These are phyloP conservation scores for Pugionium cornutum DNA, from an alignment of 345 rosid genomes.

Conservation along the genomic window DNA sequence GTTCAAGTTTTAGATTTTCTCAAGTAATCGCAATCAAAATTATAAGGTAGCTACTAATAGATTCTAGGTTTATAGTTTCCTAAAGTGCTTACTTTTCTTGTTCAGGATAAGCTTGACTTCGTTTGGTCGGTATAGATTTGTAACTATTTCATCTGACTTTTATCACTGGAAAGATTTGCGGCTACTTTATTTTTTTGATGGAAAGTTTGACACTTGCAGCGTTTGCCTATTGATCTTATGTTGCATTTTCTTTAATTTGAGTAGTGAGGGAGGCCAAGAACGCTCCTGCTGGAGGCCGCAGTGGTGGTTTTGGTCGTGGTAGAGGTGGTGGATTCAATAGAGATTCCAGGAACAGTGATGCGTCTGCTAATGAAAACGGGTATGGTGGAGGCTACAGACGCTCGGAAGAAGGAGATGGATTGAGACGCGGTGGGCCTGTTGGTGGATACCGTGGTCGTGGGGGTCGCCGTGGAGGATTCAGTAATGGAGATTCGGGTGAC, in stretches of 20 bases:
- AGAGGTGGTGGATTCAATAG: constrained; percentile 57
- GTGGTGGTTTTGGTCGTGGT: constrained; percentile 40
- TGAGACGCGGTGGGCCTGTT: constrained; percentile 53
- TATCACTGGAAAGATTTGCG: no score
- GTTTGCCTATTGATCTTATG: neutral
- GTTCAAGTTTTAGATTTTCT: neutral
- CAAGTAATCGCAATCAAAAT: neutral
- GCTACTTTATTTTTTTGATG: neutral
- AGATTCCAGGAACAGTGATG: constrained; percentile 54
- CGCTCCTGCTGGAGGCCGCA: constrained; percentile 51
- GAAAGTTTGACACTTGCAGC: neutral
- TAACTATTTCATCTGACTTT: no score
- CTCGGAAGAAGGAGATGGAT: constrained; percentile 62
- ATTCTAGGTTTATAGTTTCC: no score
- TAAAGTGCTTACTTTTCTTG: neutral
- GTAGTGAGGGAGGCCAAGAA: constrained; percentile 68
- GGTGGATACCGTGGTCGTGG: constrained; percentile 50
- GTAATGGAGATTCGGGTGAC: constrained; percentile 69
- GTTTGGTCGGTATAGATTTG: no score
- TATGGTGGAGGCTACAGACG: constrained; percentile 48
- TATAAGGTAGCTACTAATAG: neutral
- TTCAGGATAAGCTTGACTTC: no score
- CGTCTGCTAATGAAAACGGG: constrained; percentile 48
- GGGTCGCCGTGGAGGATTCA: constrained; percentile 63
- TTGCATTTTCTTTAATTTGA: neutral